Conservation (phyloP, 108 stramenopile genomes). For the Discostella stelligeroides region DNA sequence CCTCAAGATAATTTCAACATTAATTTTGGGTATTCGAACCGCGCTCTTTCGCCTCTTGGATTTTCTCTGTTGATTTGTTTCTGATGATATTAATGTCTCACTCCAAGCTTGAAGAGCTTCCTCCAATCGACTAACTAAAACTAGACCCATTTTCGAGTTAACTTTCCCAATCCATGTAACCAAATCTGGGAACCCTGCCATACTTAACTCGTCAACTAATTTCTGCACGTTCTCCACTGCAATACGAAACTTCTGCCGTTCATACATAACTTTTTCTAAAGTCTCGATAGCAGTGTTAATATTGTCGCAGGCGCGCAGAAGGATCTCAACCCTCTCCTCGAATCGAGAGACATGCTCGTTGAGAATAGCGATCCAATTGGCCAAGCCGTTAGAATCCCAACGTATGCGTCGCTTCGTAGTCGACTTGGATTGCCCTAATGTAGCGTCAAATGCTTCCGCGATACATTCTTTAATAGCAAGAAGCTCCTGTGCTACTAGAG, state of each 20-base stretch:
- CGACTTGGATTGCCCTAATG: slow-evolving; percentile 59
- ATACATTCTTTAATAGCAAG: slow-evolving; percentile 72
- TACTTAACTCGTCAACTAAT: slow-evolving; percentile 87
- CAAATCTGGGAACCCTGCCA: slow-evolving; percentile 81
- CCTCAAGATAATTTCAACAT: slow-evolving; percentile 76
- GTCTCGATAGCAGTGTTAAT: slow-evolving; percentile 60
- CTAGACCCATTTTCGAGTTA: slow-evolving; percentile 63
- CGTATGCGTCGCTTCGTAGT: slow-evolving; percentile 75
- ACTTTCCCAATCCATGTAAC: slow-evolving; percentile 73
- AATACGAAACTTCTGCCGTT: slow-evolving; percentile 52
- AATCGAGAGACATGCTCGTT: slow-evolving; percentile 84
- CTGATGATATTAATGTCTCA: slow-evolving; percentile 41
- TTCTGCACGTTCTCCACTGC: slow-evolving; percentile 87
- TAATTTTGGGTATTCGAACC: slow-evolving; percentile 57
- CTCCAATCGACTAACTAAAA: slow-evolving; percentile 69
- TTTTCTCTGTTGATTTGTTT: background rate
- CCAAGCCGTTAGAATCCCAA: slow-evolving; percentile 80
- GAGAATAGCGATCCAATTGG: slow-evolving; percentile 84
- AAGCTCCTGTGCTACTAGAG: slow-evolving; percentile 79
- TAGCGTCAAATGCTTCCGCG: slow-evolving; percentile 82
- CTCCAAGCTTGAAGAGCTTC: slow-evolving; percentile 74
- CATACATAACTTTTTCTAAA: slow-evolving; percentile 67
- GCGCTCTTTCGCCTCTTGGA: slow-evolving; percentile 20
- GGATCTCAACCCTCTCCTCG: slow-evolving; percentile 83
- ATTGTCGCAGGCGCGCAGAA: slow-evolving; percentile 71